phyloP scores from a whole-genome alignment of 75 land plant genomes.

The Pseudotsuga menziesii region DNA sequence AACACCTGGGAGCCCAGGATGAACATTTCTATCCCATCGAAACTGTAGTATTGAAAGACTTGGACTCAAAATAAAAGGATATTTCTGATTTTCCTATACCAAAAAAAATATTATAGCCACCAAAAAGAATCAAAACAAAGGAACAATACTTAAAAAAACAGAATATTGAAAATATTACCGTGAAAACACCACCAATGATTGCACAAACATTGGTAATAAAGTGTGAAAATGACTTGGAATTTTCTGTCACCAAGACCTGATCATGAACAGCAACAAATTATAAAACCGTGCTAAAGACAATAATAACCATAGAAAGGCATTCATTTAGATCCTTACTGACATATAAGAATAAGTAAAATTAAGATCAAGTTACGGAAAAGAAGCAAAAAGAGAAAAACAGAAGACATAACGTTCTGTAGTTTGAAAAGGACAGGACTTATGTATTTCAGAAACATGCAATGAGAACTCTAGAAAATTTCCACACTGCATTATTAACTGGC shows the following conservation, averaged over 20 bases:
- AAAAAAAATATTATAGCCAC: neutral
- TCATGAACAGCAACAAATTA: neutral
- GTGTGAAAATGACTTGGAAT: constrained; percentile 82
- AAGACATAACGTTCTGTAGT: neutral
- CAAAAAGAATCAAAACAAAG: neutral
- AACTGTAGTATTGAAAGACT: neutral
- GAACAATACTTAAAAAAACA: neutral
- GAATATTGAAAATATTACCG: constrained; percentile 39
- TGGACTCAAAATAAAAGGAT: neutral
- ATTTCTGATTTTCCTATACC: neutral
- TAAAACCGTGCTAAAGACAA: constrained; percentile 7
- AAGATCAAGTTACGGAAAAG: neutral
- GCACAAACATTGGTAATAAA: constrained; percentile 98
- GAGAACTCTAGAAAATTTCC: neutral
- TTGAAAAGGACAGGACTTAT: neutral
- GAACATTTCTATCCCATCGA: neutral
- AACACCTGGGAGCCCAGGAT: neutral
- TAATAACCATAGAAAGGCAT: neutral
- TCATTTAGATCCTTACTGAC: neutral
- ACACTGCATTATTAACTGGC: neutral
- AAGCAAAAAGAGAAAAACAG: neutral
- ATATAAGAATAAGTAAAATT: constrained; percentile 1
- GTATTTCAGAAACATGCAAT: neutral
- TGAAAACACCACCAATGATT: constrained; percentile 98
- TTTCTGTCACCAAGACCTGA: constrained; percentile 90